phyloP scores from a whole-genome alignment of 208 protist genomes.

The Acanthamoeba lenticulata region DNA sequence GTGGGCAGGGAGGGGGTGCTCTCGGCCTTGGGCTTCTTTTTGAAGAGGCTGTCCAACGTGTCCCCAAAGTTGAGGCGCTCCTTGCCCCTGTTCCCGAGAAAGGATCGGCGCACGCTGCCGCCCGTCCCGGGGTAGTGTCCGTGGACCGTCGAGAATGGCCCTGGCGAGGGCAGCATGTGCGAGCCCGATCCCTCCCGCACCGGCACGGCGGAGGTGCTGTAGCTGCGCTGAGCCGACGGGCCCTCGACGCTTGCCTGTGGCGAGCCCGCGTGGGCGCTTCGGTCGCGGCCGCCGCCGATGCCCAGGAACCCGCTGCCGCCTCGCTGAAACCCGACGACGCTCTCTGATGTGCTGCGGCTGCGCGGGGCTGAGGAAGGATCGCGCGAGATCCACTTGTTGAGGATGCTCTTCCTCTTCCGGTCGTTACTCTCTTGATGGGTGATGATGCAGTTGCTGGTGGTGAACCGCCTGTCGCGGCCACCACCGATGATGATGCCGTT shows the following conservation, averaged over 20 bases:
- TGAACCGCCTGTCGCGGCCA: neutral
- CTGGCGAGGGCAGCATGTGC: neutral
- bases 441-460: no score
- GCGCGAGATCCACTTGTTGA: slow-evolving; percentile 51
- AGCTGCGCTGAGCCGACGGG: neutral
- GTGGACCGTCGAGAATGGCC: neutral
- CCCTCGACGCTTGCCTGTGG: neutral
- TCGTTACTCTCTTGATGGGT: slow-evolving; percentile 41
- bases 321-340: neutral
- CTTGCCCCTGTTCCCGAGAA: neutral
- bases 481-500: neutral
- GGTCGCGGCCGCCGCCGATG: neutral
- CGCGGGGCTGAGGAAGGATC: neutral
- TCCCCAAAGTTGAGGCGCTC: slow-evolving; percentile 26
- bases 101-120: neutral
- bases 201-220: neutral
- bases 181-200: neutral
- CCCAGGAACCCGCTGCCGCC: neutral
- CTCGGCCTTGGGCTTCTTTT: slow-evolving; percentile 47
- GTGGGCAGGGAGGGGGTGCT: neutral
- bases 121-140: neutral
- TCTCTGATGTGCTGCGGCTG: neutral
- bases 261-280: neutral
- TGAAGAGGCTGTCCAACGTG: slow-evolving; percentile 55
- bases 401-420: slow-evolving; percentile 22